Evolutionary conservation across 441 rosid species (phyloP).

Genomic region (Adansonia madagascariensis): DNA sequence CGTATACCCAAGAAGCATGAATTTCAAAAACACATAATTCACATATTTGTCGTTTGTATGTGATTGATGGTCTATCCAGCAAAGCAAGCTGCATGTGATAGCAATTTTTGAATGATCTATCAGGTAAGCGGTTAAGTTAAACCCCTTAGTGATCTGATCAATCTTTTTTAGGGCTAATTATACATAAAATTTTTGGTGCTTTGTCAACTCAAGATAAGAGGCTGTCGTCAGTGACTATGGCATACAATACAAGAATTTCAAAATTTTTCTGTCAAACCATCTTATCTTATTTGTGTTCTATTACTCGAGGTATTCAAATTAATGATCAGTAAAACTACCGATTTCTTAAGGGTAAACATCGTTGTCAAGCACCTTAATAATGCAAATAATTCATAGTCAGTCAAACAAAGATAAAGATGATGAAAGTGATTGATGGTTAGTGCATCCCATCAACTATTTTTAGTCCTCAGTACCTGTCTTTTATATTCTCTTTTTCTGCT

Average conservation of each 20-base stretch:
- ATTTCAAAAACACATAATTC: not conserved
- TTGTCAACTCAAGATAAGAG: not conserved
- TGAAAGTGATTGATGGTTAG: slow-evolving; percentile 23
- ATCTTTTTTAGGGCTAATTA: too few species aligned
- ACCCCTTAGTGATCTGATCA: not conserved
- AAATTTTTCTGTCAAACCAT: too few species aligned
- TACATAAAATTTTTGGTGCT: not conserved
- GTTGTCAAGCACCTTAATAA: not conserved
- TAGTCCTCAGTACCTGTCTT: not conserved
- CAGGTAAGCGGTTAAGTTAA: too few species aligned
- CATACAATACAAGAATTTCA: not conserved
- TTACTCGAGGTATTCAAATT: not conserved
- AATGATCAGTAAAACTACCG: not conserved
- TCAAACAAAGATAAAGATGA: slow-evolving; percentile 8
- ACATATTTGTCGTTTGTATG: not conserved
- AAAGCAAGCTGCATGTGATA: not conserved
- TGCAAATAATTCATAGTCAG: not conserved
- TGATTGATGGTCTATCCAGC: not conserved
- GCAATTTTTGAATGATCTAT: too few species aligned
- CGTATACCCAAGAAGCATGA: not conserved
- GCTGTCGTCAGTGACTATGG: too few species aligned
- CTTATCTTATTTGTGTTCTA: not conserved
- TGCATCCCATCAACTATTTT: not conserved
- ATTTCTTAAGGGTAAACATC: not conserved
- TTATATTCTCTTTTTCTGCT: not conserved